Percentiles rank a stretch among this genome's conserved stretches.
phyloP scores from a whole-genome alignment of 2,329 filamentous ascomycete genomes.

The Xylaria sp. region DNA sequence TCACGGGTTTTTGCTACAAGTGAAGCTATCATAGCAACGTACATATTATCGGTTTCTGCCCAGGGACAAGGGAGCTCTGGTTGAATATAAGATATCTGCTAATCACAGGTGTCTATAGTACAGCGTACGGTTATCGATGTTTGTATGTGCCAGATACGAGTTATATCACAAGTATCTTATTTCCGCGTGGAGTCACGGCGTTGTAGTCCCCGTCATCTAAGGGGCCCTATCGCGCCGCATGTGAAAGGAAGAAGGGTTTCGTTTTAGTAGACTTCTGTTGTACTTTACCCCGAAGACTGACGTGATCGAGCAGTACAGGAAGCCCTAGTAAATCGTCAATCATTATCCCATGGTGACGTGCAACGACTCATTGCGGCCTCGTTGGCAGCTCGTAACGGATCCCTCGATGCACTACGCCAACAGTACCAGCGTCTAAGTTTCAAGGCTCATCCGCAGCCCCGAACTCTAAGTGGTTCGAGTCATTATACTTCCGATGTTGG shows the following conservation, averaged over 20 bases:
- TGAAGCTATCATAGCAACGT: too few species aligned
- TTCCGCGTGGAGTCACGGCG: too few species aligned
- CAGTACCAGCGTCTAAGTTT: constrained; percentile 48
- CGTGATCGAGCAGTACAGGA: constrained; percentile 45
- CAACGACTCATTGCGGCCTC: constrained; percentile 49
- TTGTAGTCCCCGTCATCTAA: background rate
- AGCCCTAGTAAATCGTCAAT: constrained; percentile 48
- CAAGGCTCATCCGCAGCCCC: constrained; percentile 29
- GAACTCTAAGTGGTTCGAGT: constrained; percentile 32
- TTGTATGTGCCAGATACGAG: constrained; percentile 21
- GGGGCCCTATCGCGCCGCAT: background rate
- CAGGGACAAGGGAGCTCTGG: background rate
- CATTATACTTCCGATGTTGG: constrained; percentile 31
- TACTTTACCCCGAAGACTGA: background rate
- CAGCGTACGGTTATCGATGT: constrained; percentile 53
- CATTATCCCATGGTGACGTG: constrained; percentile 45
- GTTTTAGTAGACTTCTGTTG: background rate
- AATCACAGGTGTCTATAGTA: constrained; percentile 32
- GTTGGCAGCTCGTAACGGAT: constrained; percentile 49
- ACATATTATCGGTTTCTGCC: background rate
- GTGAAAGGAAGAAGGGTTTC: background rate
- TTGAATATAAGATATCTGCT: background rate
- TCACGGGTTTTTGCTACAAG: background rate
- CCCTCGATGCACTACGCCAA: constrained; percentile 50
- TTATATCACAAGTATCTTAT: background rate